A percentile compares a stretch with the other conserved stretches of the same genome.
Evolutionary conservation across 352 stramenopile genomes (phyloP).

Genomic region (Phytophthora rubi): DNA sequence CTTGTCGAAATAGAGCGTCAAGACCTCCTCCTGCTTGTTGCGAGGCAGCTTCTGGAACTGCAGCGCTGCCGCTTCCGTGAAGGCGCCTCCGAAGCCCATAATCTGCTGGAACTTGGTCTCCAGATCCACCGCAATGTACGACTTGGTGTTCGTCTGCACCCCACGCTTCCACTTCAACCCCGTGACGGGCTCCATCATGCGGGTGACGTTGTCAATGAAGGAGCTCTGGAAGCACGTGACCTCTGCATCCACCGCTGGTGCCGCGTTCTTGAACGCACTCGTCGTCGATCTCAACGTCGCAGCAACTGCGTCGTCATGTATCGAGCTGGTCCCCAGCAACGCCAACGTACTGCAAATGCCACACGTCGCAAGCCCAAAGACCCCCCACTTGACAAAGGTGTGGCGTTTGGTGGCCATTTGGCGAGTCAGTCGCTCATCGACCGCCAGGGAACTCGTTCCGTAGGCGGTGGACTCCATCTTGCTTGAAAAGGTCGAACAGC

Average conservation of each 20-base stretch:
- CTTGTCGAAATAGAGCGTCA: constrained; percentile 89
- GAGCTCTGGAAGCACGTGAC: constrained; percentile 71
- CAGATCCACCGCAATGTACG: constrained; percentile 59
- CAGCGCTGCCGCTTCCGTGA: constrained; percentile 89
- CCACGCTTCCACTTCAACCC: constrained; percentile 47
- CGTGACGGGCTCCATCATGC: constrained; percentile 65
- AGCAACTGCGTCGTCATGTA: constrained; percentile 25
- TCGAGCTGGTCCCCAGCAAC: constrained; percentile 21
- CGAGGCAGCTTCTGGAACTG: constrained; percentile 84
- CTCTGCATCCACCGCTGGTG: constrained; percentile 17
- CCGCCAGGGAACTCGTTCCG: constrained; percentile 41
- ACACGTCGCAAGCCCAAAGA: constrained; percentile 35
- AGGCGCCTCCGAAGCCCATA: constrained; percentile 91
- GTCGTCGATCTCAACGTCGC: constrained; percentile 9
- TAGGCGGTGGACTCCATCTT: constrained; percentile 45
- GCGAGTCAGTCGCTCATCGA: constrained; percentile 28
- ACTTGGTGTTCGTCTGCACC: constrained; percentile 17
- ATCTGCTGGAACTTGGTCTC: constrained; percentile 72
- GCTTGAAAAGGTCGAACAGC: not conserved
- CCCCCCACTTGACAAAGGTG: constrained; percentile 34
- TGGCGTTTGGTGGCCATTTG: constrained; percentile 15
- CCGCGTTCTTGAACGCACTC: constrained; percentile 14
- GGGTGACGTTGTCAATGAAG: constrained; percentile 58
- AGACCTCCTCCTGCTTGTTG: constrained; percentile 80
- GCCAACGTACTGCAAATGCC: constrained; percentile 33